These are phyloP conservation scores for Alternaria hordeiaustralica DNA, from an alignment of 2,329 filamentous ascomycete species.

Conservation along the genomic window DNA sequence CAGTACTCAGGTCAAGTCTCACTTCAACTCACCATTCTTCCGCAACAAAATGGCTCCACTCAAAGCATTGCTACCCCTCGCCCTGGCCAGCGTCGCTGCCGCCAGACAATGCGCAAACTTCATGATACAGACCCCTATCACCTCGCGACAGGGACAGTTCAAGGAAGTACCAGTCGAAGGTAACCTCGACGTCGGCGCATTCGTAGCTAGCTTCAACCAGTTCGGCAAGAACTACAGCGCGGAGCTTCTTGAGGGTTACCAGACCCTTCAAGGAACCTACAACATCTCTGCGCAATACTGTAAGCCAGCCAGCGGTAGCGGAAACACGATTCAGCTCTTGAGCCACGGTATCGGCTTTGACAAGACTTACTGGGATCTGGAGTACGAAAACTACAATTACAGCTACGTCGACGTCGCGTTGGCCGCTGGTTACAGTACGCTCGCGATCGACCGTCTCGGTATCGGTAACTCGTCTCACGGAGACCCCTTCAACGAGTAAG, in stretches of 20 bases:
- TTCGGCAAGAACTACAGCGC: slow-evolving; percentile 55
- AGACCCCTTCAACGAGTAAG: slow-evolving; percentile 61
- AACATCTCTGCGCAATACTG: slow-evolving; percentile 68
- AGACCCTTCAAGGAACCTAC: slow-evolving; percentile 61
- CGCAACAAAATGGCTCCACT: slow-evolving; percentile 14
- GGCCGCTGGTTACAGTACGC: slow-evolving; percentile 63
- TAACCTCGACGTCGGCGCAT: slow-evolving; percentile 65
- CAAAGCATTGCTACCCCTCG: slow-evolving; percentile 17
- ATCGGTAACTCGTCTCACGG: slow-evolving; percentile 65
- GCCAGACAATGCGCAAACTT: slow-evolving; percentile 56
- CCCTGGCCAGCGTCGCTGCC: slow-evolving; percentile 26
- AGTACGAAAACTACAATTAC: slow-evolving; percentile 66
- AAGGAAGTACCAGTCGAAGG: slow-evolving; percentile 54
- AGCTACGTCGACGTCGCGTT: slow-evolving; percentile 66
- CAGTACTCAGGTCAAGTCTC: background rate
- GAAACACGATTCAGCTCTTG: slow-evolving; percentile 55
- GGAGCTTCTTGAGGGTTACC: slow-evolving; percentile 56
- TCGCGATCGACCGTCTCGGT: slow-evolving; percentile 68
- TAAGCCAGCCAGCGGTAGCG: slow-evolving; percentile 54
- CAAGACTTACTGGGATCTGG: slow-evolving; percentile 67
- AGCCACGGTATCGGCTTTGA: slow-evolving; percentile 64
- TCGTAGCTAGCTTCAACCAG: slow-evolving; percentile 47
- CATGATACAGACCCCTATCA: slow-evolving; percentile 63
- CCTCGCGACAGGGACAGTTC: slow-evolving; percentile 62
- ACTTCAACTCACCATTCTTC: background rate